A percentile compares a stretch with the other conserved stretches of the same genome.
Conservation (phyloP, 1,284 basidiomycete genomes). For the Ganoderma lingzhi region DNA sequence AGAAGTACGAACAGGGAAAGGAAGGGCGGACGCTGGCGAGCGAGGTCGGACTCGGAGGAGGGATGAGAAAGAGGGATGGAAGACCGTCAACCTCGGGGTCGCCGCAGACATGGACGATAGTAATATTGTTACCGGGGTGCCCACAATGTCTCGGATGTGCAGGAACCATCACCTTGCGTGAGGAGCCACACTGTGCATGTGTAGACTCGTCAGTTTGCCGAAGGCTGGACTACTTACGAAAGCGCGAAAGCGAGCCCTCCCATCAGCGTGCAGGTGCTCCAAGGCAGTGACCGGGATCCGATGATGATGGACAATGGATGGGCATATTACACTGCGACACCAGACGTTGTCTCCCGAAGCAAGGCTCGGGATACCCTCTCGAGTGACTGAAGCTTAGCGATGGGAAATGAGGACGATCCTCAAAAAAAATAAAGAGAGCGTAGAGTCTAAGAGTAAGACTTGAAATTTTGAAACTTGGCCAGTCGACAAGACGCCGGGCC, state of each 20-base stretch:
- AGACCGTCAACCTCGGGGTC: neutral
- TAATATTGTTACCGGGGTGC: neutral
- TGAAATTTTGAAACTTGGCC: neutral
- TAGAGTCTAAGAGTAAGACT: no score
- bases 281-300: neutral
- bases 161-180: neutral
- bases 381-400: no score
- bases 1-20: no score
- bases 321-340: neutral
- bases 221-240: neutral
- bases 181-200: neutral
- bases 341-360: no score
- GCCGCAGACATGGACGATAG: neutral
- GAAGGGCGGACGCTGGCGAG: neutral
- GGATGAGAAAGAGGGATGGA: neutral
- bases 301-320: neutral
- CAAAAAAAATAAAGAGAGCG: no score
- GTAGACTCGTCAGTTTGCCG: neutral
- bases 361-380: no score
- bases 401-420: no score
- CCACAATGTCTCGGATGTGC: neutral
- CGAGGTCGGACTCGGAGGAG: neutral
- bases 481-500: neutral
- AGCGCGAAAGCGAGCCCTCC: neutral
- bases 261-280: constrained; percentile 1